Percentiles rank a stretch among this genome's conserved stretches.
Evolutionary conservation across 2,329 filamentous ascomycete species (phyloP).

Genomic region (Pseudogymnoascus pannorum): DNA sequence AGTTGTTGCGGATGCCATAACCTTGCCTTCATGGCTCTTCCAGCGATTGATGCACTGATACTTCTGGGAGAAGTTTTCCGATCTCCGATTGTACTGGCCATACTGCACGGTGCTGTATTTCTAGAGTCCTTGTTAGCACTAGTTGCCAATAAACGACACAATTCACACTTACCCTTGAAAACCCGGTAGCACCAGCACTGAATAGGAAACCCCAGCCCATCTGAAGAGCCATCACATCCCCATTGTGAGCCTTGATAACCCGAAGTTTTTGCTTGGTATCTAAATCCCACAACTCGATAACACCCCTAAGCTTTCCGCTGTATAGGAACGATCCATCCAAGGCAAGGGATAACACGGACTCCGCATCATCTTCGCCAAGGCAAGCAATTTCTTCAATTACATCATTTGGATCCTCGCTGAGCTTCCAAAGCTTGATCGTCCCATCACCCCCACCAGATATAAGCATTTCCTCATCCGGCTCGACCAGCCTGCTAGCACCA

Average conservation of each 20-base stretch:
- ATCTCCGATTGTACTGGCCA: conserved; percentile 43
- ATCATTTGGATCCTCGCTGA: conserved; percentile 47
- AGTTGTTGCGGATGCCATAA: conserved; percentile 75
- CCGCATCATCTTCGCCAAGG: conserved; percentile 52
- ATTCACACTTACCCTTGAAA: conserved; percentile 59
- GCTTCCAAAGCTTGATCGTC: conserved; percentile 86
- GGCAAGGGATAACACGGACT: conserved; percentile 68
- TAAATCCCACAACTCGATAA: conserved; percentile 93
- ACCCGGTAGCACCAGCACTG: conserved; percentile 84
- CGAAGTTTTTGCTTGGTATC: conserved; percentile 87
- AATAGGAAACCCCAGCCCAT: conserved; percentile 81
- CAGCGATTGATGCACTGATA: conserved; percentile 74
- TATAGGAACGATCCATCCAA: conserved; percentile 90
- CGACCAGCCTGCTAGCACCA: conserved; percentile 59
- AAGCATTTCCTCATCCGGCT: conserved; percentile 69
- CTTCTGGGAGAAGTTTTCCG: conserved; percentile 60
- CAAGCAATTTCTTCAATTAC: conserved; percentile 64
- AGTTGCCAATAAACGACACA: conserved; percentile 9
- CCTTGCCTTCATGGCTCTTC: conserved; percentile 78
- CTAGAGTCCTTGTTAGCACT: conserved; percentile 29
- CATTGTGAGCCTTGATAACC: conserved; percentile 72
- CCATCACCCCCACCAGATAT: conserved; percentile 92
- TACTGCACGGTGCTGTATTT: conserved; percentile 63
- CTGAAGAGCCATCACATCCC: conserved; percentile 79
- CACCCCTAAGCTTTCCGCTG: conserved; percentile 76